Evolutionary conservation across 495 filamentous ascomycete species (phyloP).

Genomic region (Penicillium daleae): DNA sequence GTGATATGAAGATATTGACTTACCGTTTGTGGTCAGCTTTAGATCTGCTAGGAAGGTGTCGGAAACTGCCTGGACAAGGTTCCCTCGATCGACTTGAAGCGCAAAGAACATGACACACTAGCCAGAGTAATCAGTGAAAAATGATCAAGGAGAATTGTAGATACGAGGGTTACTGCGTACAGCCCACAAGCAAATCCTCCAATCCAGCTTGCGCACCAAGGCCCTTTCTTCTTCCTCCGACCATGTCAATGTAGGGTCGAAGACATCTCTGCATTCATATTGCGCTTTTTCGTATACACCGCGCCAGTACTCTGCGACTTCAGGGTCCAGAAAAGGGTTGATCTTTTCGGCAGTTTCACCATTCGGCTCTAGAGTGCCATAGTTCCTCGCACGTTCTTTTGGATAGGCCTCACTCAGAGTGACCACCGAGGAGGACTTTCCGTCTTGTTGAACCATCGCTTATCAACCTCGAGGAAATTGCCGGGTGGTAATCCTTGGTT

Average conservation of each 20-base stretch:
- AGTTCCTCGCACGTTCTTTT: neutral
- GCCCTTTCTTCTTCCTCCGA: slow-evolving; percentile 63
- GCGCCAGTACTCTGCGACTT: slow-evolving; percentile 50
- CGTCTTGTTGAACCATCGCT: neutral
- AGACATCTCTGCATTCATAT: slow-evolving; percentile 60
- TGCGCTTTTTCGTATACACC: slow-evolving; percentile 52
- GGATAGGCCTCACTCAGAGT: neutral
- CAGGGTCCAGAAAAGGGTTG: slow-evolving; percentile 46
- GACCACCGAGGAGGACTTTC: neutral
- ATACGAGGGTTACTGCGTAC: too few species aligned
- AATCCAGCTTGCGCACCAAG: slow-evolving; percentile 42
- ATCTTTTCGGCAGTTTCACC: neutral
- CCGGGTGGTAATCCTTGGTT: neutral
- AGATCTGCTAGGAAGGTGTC: slow-evolving; percentile 60
- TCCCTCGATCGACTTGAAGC: slow-evolving; percentile 70
- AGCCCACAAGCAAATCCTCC: slow-evolving; percentile 56
- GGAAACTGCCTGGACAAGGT: slow-evolving; percentile 62
- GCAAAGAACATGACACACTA: slow-evolving; percentile 47
- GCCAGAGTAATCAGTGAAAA: slow-evolving; percentile 49
- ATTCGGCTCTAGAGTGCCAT: neutral
- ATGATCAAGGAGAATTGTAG: too few species aligned
- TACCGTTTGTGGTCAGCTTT: slow-evolving; percentile 55
- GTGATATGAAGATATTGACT: neutral
- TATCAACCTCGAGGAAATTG: neutral
- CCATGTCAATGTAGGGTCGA: slow-evolving; percentile 65